A percentile compares a stretch with the other conserved stretches of the same genome.
Evolutionary conservation across 768 basidiomycete species (phyloP).

Genomic region (Boletus rufocinnamomeus): DNA sequence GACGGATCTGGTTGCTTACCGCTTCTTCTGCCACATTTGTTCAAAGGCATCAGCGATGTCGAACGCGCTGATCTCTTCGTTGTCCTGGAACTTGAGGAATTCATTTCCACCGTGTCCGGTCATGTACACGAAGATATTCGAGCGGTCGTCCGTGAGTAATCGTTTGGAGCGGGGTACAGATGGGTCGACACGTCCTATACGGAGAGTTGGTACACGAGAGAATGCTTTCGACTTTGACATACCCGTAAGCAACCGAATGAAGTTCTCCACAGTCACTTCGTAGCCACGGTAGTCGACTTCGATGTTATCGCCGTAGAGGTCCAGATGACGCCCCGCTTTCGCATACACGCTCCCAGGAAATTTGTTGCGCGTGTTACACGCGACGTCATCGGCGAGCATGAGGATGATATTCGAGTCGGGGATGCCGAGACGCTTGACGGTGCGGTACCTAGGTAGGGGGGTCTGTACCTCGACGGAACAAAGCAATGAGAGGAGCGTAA

Average conservation of each 20-base stretch:
- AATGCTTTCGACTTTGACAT: slow-evolving; percentile 21
- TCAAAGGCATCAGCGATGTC: slow-evolving; percentile 98
- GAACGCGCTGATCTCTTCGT: slow-evolving; percentile 95
- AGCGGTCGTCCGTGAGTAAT: slow-evolving; percentile 83
- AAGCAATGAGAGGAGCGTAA: slow-evolving; percentile 15
- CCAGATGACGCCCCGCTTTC: slow-evolving; percentile 76
- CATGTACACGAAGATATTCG: slow-evolving; percentile 97
- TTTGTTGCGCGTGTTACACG: slow-evolving; percentile 90
- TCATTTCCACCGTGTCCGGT: slow-evolving; percentile 98
- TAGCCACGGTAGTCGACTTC: slow-evolving; percentile 99
- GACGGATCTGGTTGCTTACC: slow-evolving; percentile 46
- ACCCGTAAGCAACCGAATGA: slow-evolving; percentile 94
- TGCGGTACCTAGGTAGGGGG: slow-evolving; percentile 75
- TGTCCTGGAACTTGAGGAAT: slow-evolving; percentile 99
- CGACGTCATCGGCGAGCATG: slow-evolving; percentile 96
- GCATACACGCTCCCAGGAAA: slow-evolving; percentile 93
- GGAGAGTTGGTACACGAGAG: neutral
- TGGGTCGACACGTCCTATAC: slow-evolving; percentile 75
- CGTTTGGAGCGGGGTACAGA: slow-evolving; percentile 92
- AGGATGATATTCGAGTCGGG: slow-evolving; percentile 99
- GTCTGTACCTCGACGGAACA: slow-evolving; percentile 3
- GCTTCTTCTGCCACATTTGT: slow-evolving; percentile 97
- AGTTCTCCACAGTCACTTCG: slow-evolving; percentile 97
- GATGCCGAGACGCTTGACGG: slow-evolving; percentile 95
- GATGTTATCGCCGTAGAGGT: slow-evolving; percentile 94